These are phyloP conservation scores for Salvia sclarea DNA, from an alignment of 305 asterid species.

Conservation along the genomic window DNA sequence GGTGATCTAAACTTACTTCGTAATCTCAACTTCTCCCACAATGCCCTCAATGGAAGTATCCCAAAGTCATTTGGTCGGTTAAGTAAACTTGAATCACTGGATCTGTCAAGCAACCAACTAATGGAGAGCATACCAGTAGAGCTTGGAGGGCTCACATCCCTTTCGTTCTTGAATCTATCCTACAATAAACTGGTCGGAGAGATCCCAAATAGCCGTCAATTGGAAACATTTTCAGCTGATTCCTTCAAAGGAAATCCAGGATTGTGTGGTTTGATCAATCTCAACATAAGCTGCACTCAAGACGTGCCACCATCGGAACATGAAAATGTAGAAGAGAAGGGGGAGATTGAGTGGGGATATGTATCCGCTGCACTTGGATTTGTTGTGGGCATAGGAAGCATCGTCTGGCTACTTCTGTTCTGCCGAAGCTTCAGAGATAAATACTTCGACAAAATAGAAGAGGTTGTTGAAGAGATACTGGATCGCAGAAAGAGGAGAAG, in stretches of 20 bases:
- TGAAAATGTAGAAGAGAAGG: not conserved
- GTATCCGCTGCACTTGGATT: conserved; percentile 29
- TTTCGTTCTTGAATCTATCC: conserved; percentile 34
- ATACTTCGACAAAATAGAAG: not conserved
- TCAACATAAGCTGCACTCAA: not conserved
- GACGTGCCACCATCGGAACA: not conserved
- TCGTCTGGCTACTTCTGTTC: conserved; percentile 24
- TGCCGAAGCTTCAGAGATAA: not conserved
- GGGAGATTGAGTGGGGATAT: conserved; percentile 26
- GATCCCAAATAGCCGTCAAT: not conserved
- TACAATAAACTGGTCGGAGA: not conserved
- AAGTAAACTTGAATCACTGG: conserved; percentile 32
- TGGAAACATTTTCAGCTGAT: not conserved
- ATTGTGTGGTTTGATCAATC: not conserved
- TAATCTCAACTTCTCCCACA: conserved; percentile 40
- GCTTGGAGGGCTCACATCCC: conserved; percentile 37
- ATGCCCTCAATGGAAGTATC: conserved; percentile 33
- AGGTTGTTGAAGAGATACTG: too few relatives aligned
- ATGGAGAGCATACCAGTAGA: conserved; percentile 40
- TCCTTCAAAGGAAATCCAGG: not conserved
- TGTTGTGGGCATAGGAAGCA: conserved; percentile 32
- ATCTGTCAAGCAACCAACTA: conserved; percentile 34
- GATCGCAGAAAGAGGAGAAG: too few relatives aligned
- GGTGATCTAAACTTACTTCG: conserved; percentile 22
- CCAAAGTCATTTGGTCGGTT: conserved; percentile 34